phyloP scores from a whole-genome alignment of 2,329 filamentous ascomycete species.

The Diplodia sapinea region DNA sequence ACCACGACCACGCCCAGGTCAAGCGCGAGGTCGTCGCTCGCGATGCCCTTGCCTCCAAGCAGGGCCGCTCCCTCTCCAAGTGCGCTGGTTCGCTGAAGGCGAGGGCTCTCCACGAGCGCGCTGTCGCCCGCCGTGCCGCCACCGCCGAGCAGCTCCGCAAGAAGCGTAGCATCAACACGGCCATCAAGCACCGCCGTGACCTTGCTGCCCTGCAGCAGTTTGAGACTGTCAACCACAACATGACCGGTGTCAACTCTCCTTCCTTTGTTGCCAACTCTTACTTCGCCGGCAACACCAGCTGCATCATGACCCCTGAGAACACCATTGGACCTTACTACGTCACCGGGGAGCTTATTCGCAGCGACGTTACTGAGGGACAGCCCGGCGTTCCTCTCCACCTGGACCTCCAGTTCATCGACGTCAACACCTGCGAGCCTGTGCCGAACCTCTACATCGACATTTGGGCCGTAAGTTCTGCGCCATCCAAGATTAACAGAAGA shows the following conservation, averaged over 20 bases:
- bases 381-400: slow-evolving; percentile 57
- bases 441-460: slow-evolving; percentile 58
- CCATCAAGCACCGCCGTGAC: slow-evolving; percentile 39
- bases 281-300: slow-evolving; percentile 43
- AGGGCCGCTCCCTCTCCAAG: slow-evolving; percentile 36
- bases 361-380: slow-evolving; percentile 56
- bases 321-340: slow-evolving; percentile 51
- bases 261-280: slow-evolving; percentile 39
- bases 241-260: slow-evolving; percentile 36
- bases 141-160: slow-evolving; percentile 36
- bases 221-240: slow-evolving; percentile 42
- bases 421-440: slow-evolving; percentile 60
- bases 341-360: slow-evolving; percentile 58
- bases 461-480: slow-evolving; percentile 45
- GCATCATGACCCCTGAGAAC: slow-evolving; percentile 43
- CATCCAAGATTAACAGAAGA: not conserved
- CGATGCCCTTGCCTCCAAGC: slow-evolving; percentile 36
- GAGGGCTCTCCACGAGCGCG: slow-evolving; percentile 36
- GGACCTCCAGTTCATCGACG: slow-evolving; percentile 61
- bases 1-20: slow-evolving; percentile 41
- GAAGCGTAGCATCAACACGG: slow-evolving; percentile 37
- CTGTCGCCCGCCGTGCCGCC: slow-evolving; percentile 37
- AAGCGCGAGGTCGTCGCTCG: slow-evolving; percentile 42
- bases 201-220: slow-evolving; percentile 41
- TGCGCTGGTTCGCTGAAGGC: slow-evolving; percentile 38